These are phyloP conservation scores for Tylopilus vinaceipallidus DNA, from an alignment of 768 basidiomycete genomes.

Conservation along the genomic window DNA sequence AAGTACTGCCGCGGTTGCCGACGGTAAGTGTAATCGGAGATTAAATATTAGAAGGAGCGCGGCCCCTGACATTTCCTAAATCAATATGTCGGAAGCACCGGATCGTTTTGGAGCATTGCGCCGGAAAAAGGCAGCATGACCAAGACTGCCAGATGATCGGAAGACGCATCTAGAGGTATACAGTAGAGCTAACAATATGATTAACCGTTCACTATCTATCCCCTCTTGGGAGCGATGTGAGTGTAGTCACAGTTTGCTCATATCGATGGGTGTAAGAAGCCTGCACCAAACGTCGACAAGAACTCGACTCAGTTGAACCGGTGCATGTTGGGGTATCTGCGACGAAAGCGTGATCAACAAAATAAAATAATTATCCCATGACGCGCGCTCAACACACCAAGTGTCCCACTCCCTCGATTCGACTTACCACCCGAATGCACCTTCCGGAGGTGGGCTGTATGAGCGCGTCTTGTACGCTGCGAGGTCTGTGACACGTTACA, in stretches of 20 bases:
- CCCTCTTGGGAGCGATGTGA: not conserved
- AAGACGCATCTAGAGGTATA: not conserved
- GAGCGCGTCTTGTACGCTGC: constrained; percentile 32
- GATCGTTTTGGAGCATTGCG: too few relatives aligned
- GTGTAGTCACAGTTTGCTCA: constrained; percentile 17
- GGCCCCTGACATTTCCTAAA: too few relatives aligned
- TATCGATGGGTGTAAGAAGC: not conserved
- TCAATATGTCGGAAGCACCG: too few relatives aligned
- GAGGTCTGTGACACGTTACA: constrained; percentile 23
- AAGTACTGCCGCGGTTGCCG: too few relatives aligned
- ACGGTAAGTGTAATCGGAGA: too few relatives aligned
- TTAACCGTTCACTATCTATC: not conserved
- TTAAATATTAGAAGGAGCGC: too few relatives aligned
- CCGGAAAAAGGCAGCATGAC: too few relatives aligned
- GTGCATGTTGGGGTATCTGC: constrained; percentile 29
- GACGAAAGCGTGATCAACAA: not conserved
- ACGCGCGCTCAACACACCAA: constrained; percentile 22
- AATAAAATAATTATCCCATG: not conserved
- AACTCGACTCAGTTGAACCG: constrained; percentile 23
- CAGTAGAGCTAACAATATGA: too few relatives aligned
- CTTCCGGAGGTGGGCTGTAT: constrained; percentile 24
- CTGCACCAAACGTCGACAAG: constrained; percentile 25
- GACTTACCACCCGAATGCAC: constrained; percentile 21
- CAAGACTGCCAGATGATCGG: too few relatives aligned
- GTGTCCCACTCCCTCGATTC: constrained; percentile 32